These are phyloP conservation scores for Biscogniauxia sp. DNA, from an alignment of 2,329 filamentous ascomycete species.

Conservation along the genomic window DNA sequence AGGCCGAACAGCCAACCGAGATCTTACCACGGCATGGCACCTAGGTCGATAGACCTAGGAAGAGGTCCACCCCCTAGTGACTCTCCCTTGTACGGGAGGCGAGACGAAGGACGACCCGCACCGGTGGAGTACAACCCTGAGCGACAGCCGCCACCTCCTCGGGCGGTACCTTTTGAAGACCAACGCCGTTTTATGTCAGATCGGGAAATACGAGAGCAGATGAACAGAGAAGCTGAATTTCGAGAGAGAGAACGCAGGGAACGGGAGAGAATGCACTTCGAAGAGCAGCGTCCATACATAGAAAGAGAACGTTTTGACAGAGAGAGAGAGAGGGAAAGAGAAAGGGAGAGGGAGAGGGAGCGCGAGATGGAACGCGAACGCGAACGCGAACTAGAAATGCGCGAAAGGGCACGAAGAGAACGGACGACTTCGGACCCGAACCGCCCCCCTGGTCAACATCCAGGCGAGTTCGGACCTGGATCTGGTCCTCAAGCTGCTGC, in stretches of 20 bases:
- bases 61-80: conserved; percentile 34
- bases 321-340: conserved; percentile 39
- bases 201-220: conserved; percentile 38
- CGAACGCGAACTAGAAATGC: conserved; percentile 8
- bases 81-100: conserved; percentile 45
- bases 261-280: conserved; percentile 35
- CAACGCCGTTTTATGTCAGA: conserved; percentile 50
- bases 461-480: conserved; percentile 41
- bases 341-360: conserved; percentile 21
- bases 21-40: conserved; percentile 43
- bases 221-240: conserved; percentile 41
- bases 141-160: conserved; percentile 36
- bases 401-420: conserved; percentile 37
- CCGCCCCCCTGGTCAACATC: conserved; percentile 43
- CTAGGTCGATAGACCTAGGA: conserved; percentile 47
- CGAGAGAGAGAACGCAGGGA: conserved; percentile 31
- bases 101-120: conserved; percentile 45
- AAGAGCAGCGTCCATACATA: conserved; percentile 30
- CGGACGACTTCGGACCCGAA: conserved; percentile 50
- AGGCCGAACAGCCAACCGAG: conserved; percentile 54
- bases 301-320: conserved; percentile 42
- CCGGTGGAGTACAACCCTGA: conserved; percentile 54
- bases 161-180: conserved; percentile 52
- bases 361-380: conserved; percentile 28
- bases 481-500: conserved; percentile 34